Base-by-base conservation (phyloP, 1,284 basidiomycete genomes). In the Filobasidium uniguttulatum region DNA sequence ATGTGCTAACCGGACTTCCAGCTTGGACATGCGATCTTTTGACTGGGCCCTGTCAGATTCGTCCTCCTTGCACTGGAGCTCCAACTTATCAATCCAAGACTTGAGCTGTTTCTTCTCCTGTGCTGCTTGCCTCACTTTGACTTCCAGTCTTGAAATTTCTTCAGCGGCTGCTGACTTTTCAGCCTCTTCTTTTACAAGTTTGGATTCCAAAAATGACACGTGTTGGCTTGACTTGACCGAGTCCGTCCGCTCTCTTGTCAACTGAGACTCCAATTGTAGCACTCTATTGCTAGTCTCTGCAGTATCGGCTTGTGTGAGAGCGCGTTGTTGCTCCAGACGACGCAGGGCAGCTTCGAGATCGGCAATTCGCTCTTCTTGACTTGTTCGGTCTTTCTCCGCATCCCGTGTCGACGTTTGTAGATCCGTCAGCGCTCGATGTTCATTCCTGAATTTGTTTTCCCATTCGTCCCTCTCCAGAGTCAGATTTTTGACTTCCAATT, bases 351-450 rank as follows among this genome's bases (percentile, higher is more conserved):
- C 43, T 25, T 28, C 48, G n/a, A 53, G 52, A 14, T 36, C 43
- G 15, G n/a, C n/a, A n/a, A n/a, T n/a, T n/a, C n/a, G n/a, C n/a
- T n/a, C 22, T 43, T 36, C 28, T 49, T 29, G 23, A 41, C 14
- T 25, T 30, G 20, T 46, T 53, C 52, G n/a, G 43, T 26, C 31
- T 56, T 35, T 31, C 23, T 33, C 44, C 30, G 47, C 46, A 40
- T 52, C 10, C 15, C 35, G n/a, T n/a, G n/a, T n/a, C n/a, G n/a
- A n/a, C n/a, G 26, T 23, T 31, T 23, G 35, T 38, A 38, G 30
- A 33, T 33, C 29, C 46, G 19, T 26, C 35, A 17, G 25, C 22
- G 9, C 30, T 35, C 6, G 12, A 19, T 33, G 29, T 26, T 28
- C 34, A n/a, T 15, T 8, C 22, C 23, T 15, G 25, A 26, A 33